phyloP scores from a whole-genome alignment of 2,329 filamentous ascomycete genomes.

The Penicillium sp. region DNA sequence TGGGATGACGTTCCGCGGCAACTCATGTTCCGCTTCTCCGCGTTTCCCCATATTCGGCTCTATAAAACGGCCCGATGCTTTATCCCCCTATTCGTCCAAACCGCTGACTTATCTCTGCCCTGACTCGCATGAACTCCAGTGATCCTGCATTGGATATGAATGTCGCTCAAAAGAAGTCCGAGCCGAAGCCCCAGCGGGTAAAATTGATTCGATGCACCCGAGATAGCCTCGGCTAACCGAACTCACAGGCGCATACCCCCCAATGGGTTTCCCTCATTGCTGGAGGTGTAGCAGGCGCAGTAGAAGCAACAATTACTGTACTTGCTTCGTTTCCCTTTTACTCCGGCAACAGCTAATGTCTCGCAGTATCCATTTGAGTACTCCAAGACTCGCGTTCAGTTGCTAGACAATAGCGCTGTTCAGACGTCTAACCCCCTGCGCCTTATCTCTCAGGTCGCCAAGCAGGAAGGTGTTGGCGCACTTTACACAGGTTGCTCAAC shows the following conservation, averaged over 20 bases:
- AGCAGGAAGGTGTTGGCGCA: constrained; percentile 57
- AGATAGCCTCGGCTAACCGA: background rate
- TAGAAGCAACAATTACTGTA: constrained; percentile 55
- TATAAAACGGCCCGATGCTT: background rate
- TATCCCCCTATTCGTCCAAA: background rate
- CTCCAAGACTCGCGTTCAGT: constrained; percentile 51
- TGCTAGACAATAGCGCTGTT: constrained; percentile 7
- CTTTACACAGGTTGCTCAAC: constrained; percentile 66
- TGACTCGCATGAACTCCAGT: background rate
- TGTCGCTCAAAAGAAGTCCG: background rate
- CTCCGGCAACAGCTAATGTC: background rate
- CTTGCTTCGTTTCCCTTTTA: constrained; percentile 3
- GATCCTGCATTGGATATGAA: background rate
- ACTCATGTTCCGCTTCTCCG: constrained; percentile 10
- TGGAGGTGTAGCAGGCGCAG: constrained; percentile 55
- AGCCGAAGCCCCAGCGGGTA: background rate
- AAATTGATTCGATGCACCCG: background rate
- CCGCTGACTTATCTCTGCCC: background rate
- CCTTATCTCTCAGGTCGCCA: constrained; percentile 57
- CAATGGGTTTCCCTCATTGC: constrained; percentile 52
- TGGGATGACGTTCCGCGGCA: constrained; percentile 9
- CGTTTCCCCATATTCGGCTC: background rate
- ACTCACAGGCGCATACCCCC: constrained; percentile 24
- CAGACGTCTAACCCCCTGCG: constrained; percentile 16
- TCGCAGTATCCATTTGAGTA: constrained; percentile 65